A percentile compares a stretch with the other conserved stretches of the same genome.
These are phyloP conservation scores for Eucalyptus rudis DNA, from an alignment of 345 rosid genomes.

Conservation along the genomic window DNA sequence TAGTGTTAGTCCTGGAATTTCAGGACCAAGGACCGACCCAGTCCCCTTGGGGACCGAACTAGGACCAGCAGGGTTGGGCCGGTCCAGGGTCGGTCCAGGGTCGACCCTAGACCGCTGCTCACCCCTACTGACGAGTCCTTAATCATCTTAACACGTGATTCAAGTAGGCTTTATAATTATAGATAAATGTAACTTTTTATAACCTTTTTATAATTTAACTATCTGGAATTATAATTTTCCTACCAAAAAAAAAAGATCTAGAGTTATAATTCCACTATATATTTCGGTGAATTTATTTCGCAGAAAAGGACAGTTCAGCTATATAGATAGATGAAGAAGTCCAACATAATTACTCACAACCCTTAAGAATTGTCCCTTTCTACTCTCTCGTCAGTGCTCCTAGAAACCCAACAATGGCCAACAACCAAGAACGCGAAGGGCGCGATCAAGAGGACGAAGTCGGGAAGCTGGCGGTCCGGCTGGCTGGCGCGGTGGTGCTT, in stretches of 20 bases:
- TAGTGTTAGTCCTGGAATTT: too few species aligned
- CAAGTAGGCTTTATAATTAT: background rate
- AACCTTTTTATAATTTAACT: background rate
- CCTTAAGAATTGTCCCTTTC: background rate
- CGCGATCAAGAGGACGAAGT: slow-evolving; percentile 6
- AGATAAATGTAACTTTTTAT: too few species aligned
- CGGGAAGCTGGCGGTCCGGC: slow-evolving; percentile 14
- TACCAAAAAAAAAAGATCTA: too few species aligned
- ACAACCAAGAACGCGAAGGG: background rate
- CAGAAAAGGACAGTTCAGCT: too few species aligned
- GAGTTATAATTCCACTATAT: background rate
- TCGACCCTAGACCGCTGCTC: too few species aligned
- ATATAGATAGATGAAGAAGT: background rate
- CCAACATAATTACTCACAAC: background rate
- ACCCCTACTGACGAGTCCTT: too few species aligned
- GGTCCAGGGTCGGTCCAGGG: too few species aligned
- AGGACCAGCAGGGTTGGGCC: too few species aligned
- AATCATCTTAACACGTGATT: background rate
- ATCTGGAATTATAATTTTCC: background rate
- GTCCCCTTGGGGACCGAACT: too few species aligned
- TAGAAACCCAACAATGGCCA: background rate
- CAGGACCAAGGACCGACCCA: too few species aligned
- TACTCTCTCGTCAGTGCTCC: background rate
- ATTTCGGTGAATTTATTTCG: too few species aligned
- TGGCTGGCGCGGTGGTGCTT: slow-evolving; percentile 7